A percentile compares a stretch with the other conserved stretches of the same genome.
Conservation (phyloP, 805 yeast species). For the Starmerella cellae region DNA sequence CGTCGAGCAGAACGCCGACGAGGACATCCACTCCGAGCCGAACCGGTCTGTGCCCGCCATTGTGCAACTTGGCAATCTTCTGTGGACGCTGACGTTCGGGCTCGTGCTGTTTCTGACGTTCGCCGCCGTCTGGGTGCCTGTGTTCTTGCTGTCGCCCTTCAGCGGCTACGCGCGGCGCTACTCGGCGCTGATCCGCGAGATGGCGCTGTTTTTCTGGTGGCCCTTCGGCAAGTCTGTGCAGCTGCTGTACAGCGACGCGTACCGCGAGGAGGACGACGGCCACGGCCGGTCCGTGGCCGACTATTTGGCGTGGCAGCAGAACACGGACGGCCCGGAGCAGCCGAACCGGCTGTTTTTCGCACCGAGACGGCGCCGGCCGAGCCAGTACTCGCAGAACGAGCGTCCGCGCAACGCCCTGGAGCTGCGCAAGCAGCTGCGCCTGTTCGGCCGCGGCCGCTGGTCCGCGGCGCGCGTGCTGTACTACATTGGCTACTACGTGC, state of each 20-base stretch:
- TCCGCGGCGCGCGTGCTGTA: constrained; percentile 67
- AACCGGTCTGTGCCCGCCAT: constrained; percentile 43
- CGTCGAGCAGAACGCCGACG: constrained; percentile 80
- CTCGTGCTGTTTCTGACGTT: constrained; percentile 31
- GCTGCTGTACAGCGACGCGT: constrained; percentile 62
- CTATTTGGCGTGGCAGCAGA: constrained; percentile 73
- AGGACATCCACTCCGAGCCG: constrained; percentile 74
- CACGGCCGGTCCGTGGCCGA: constrained; percentile 78
- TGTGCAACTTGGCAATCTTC: constrained; percentile 51
- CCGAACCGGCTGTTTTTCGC: constrained; percentile 55
- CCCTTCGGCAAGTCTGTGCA: constrained; percentile 90
- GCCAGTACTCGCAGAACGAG: constrained; percentile 8
- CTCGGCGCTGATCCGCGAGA: constrained; percentile 11
- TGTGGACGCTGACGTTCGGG: constrained; percentile 72
- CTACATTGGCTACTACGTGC: constrained; percentile 52
- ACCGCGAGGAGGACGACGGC: constrained; percentile 72
- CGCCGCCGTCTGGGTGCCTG: constrained; percentile 38
- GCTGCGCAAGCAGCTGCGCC: constrained; percentile 31
- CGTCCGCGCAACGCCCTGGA: not conserved
- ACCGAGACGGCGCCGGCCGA: constrained; percentile 31
- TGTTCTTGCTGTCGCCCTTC: constrained; percentile 29
- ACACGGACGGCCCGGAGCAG: constrained; percentile 8
- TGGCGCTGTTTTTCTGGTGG: constrained; percentile 34
- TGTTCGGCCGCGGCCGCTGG: constrained; percentile 91
- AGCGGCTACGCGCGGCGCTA: constrained; percentile 47